These are phyloP conservation scores for Agarophyton chilense DNA, from an alignment of 23 red algal species.

Conservation along the genomic window DNA sequence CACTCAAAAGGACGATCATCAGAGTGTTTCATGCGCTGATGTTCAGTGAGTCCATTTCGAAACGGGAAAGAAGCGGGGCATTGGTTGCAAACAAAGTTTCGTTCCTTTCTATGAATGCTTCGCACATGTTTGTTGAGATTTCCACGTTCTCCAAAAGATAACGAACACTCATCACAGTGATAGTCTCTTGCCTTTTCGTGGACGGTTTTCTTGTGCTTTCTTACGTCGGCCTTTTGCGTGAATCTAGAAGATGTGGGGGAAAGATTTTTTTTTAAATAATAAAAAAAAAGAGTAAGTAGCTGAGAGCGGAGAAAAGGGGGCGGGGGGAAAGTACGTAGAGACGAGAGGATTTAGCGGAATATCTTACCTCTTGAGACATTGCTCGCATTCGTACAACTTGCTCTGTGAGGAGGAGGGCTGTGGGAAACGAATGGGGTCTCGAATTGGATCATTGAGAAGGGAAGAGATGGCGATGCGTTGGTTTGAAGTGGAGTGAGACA, in stretches of 20 bases:
- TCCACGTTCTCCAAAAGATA: slow-evolving; percentile 65
- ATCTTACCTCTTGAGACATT: slow-evolving; percentile 44
- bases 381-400: slow-evolving; percentile 44
- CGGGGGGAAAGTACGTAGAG: neutral
- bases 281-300: neutral
- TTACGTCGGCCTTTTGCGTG: slow-evolving; percentile 57
- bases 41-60: slow-evolving; percentile 74
- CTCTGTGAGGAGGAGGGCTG: neutral
- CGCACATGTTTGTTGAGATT: slow-evolving; percentile 73
- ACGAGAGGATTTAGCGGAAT: neutral
- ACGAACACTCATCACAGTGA: slow-evolving; percentile 48
- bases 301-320: neutral
- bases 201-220: slow-evolving; percentile 71
- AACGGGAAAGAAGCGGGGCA: slow-evolving; percentile 68
- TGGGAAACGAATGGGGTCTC: neutral
- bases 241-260: no score
- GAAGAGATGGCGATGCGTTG: slow-evolving; percentile 50
- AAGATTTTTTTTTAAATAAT: neutral
- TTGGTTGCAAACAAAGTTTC: slow-evolving; percentile 61
- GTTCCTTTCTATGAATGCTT: slow-evolving; percentile 71
- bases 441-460: slow-evolving; percentile 48
- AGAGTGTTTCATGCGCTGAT: slow-evolving; percentile 53
- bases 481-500: slow-evolving; percentile 19
- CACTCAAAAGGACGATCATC: slow-evolving; percentile 61
- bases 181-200: slow-evolving; percentile 69